phyloP scores from a whole-genome alignment of 176 grass and related monocot species.

The Bromus sterilis region DNA sequence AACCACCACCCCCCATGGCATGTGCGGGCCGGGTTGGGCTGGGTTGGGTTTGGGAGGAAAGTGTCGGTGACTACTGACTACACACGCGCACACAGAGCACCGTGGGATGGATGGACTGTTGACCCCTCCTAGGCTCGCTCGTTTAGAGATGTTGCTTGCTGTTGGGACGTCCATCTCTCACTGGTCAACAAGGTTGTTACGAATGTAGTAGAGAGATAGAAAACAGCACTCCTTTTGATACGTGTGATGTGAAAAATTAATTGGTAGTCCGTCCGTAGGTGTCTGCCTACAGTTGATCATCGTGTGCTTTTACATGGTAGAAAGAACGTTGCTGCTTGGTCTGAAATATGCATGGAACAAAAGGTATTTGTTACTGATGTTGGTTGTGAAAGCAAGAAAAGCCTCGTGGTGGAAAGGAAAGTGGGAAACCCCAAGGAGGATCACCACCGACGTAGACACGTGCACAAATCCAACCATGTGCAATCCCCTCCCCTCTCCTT shows the following conservation, averaged over 20 bases:
- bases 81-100: too few relatives aligned
- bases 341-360: neutral
- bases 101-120: too few relatives aligned
- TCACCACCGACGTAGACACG: too few relatives aligned
- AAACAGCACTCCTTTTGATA: too few relatives aligned
- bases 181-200: neutral
- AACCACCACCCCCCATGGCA: constrained; percentile 2
- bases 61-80: too few relatives aligned
- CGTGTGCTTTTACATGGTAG: neutral
- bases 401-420: neutral
- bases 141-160: too few relatives aligned
- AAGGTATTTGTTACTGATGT: neutral
- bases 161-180: constrained; percentile 15
- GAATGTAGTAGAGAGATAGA: neutral
- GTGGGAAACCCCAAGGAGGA: neutral
- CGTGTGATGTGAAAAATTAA: neutral
- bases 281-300: neutral
- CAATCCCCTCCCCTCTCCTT: too few relatives aligned
- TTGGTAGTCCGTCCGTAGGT: neutral
- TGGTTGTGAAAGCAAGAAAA: neutral
- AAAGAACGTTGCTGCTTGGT: neutral
- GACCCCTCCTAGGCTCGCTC: too few relatives aligned
- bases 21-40: neutral
- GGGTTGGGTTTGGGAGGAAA: too few relatives aligned
- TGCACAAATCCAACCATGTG: neutral